phyloP scores from a whole-genome alignment of 2,329 filamentous ascomycete species.

The Dactylellina cionopaga region DNA sequence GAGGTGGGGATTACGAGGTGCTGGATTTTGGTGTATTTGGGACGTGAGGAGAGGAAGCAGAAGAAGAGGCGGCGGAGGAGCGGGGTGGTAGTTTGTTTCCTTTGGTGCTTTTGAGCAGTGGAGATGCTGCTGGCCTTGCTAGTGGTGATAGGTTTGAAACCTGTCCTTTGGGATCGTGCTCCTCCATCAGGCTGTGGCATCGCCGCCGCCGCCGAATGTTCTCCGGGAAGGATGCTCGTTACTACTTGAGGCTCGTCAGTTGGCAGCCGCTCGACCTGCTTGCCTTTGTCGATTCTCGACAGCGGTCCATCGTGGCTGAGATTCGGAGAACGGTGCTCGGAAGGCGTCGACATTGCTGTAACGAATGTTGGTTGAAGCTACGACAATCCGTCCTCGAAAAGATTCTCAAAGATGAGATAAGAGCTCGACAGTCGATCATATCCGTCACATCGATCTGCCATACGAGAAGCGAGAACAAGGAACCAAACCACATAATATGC shows the following conservation, averaged over 20 bases:
- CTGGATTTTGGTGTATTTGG: constrained; percentile 43
- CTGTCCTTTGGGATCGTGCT: background rate
- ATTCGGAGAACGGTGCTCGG: background rate
- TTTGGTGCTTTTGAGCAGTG: background rate
- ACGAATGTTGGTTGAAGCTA: background rate
- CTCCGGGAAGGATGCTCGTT: background rate
- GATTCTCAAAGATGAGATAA: background rate
- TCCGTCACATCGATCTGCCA: too few species aligned
- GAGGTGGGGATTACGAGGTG: constrained; percentile 37
- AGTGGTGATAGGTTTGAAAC: background rate
- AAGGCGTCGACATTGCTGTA: constrained; percentile 20
- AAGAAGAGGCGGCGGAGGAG: constrained; percentile 2
- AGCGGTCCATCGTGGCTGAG: constrained; percentile 6
- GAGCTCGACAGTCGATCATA: background rate
- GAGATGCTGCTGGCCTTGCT: background rate
- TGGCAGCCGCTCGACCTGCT: constrained; percentile 10
- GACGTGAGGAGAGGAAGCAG: constrained; percentile 31
- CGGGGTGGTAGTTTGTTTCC: background rate
- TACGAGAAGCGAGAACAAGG: too few species aligned
- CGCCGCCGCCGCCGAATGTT: too few species aligned
- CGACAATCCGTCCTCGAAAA: background rate
- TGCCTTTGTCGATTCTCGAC: constrained; percentile 10
- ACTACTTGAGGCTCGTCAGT: background rate
- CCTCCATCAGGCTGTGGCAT: background rate
- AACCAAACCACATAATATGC: background rate